These are phyloP conservation scores for Ilex aquifolium DNA, from an alignment of 257 asterid species.

Conservation along the genomic window DNA sequence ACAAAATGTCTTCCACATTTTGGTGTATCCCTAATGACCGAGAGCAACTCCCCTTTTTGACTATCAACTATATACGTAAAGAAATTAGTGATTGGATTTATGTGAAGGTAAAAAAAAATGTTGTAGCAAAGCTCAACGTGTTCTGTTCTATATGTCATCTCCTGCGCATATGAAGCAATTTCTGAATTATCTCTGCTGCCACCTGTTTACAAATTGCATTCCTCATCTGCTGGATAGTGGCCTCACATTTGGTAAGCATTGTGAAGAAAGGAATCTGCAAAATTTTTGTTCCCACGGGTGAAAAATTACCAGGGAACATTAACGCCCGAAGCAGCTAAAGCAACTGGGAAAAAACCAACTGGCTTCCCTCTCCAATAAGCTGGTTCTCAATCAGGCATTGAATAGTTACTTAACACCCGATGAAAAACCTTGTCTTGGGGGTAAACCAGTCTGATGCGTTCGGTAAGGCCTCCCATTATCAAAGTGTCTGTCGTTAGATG, in stretches of 20 bases:
- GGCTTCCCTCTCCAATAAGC: slow-evolving; percentile 14
- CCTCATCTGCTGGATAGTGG: slow-evolving; percentile 18
- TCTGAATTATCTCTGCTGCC: slow-evolving; percentile 24
- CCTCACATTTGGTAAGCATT: slow-evolving; percentile 25
- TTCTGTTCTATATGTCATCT: slow-evolving; percentile 21
- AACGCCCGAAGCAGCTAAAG: slow-evolving; percentile 23
- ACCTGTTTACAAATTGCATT: slow-evolving; percentile 14
- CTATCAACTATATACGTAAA: slow-evolving; percentile 65
- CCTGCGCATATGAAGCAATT: slow-evolving; percentile 22
- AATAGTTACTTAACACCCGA: slow-evolving; percentile 50
- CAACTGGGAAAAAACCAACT: slow-evolving; percentile 16
- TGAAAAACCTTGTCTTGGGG: slow-evolving; percentile 62
- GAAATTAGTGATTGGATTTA: slow-evolving; percentile 28
- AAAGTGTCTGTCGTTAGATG: slow-evolving; percentile 54
- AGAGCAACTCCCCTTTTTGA: slow-evolving; percentile 26
- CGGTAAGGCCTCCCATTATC: slow-evolving; percentile 74
- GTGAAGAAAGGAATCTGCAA: slow-evolving; percentile 22
- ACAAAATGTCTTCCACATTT: slow-evolving; percentile 46
- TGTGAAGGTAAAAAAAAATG: slow-evolving; percentile 19
- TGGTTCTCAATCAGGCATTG: slow-evolving; percentile 16
- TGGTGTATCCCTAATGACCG: slow-evolving; percentile 33
- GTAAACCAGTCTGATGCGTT: slow-evolving; percentile 44
- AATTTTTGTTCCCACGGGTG: slow-evolving; percentile 22
- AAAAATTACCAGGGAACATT: slow-evolving; percentile 14
- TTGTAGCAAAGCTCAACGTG: slow-evolving; percentile 25